Percentiles rank a stretch among this genome's conserved stretches.
Conservation (phyloP, 228 moss, liverwort and hornwort species). For the Sphagnum magellanicum region DNA sequence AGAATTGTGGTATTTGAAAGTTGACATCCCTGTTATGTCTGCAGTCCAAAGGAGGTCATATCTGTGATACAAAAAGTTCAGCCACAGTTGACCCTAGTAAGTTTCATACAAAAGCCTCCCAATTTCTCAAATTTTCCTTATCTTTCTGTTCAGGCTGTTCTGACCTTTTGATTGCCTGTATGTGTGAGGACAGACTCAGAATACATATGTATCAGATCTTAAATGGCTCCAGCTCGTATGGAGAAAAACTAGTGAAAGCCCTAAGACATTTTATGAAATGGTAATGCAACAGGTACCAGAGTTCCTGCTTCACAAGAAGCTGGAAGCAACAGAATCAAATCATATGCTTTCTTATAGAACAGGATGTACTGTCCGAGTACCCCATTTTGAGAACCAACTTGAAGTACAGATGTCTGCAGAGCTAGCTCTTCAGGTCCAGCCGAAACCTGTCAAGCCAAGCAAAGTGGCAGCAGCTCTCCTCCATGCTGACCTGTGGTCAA, state of each 20-base stretch:
- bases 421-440: constrained; percentile 73
- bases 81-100: constrained; percentile 67
- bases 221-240: no score
- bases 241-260: background rate
- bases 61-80: constrained; percentile 57
- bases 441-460: constrained; percentile 58
- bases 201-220: no score
- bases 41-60: constrained; percentile 60
- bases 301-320: constrained; percentile 9
- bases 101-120: constrained; percentile 2
- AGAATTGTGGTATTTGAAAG: background rate
- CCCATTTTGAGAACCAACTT: constrained; percentile 34
- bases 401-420: constrained; percentile 86
- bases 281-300: constrained; percentile 52
- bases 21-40: constrained; percentile 1
- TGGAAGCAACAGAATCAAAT: constrained; percentile 9
- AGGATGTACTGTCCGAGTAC: constrained; percentile 37
- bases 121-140: background rate
- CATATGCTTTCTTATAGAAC: constrained; percentile 19
- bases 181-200: no score
- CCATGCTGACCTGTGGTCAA: constrained; percentile 57
- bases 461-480: constrained; percentile 74
- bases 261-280: background rate
- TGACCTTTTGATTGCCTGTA: background rate
- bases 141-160: background rate